phyloP scores from a whole-genome alignment of 2,329 filamentous ascomycete species.

The Chaetomiaceae sp. region DNA sequence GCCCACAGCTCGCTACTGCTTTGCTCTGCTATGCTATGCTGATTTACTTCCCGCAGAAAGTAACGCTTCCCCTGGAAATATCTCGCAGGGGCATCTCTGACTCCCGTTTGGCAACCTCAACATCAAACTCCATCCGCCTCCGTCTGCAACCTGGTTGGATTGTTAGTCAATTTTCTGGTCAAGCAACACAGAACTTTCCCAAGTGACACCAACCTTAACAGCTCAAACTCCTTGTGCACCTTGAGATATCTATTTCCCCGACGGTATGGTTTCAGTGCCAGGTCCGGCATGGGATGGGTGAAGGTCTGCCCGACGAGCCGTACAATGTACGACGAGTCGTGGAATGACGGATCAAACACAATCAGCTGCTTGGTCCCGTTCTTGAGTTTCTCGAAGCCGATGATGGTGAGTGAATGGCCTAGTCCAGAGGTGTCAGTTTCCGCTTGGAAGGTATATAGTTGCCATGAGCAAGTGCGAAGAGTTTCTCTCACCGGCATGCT shows the following conservation, averaged over 20 bases:
- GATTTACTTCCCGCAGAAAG: too few species aligned
- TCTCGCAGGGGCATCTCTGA: too few species aligned
- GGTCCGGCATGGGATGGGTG: constrained; percentile 43
- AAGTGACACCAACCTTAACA: constrained; percentile 58
- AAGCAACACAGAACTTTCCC: too few species aligned
- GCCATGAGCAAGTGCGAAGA: too few species aligned
- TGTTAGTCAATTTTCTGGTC: not conserved
- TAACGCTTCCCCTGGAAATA: too few species aligned
- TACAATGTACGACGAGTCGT: constrained; percentile 60
- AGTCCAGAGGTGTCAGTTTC: not conserved
- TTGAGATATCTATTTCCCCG: constrained; percentile 63
- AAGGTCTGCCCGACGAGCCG: constrained; percentile 50
- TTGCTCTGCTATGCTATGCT: constrained; percentile 1
- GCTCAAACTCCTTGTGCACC: constrained; percentile 73
- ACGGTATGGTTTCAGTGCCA: constrained; percentile 68
- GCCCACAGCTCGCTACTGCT: too few species aligned
- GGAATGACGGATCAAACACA: constrained; percentile 84
- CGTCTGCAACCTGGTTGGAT: not conserved
- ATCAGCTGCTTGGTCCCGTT: constrained; percentile 66
- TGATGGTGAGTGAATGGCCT: constrained; percentile 86
- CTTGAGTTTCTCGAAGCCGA: constrained; percentile 70
- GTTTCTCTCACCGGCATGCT: constrained; percentile 61
- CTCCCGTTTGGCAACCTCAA: too few species aligned
- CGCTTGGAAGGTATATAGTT: too few species aligned
- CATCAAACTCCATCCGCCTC: not conserved